phyloP scores from a whole-genome alignment of 2,329 filamentous ascomycete genomes.

The Cladosporium sp. region DNA sequence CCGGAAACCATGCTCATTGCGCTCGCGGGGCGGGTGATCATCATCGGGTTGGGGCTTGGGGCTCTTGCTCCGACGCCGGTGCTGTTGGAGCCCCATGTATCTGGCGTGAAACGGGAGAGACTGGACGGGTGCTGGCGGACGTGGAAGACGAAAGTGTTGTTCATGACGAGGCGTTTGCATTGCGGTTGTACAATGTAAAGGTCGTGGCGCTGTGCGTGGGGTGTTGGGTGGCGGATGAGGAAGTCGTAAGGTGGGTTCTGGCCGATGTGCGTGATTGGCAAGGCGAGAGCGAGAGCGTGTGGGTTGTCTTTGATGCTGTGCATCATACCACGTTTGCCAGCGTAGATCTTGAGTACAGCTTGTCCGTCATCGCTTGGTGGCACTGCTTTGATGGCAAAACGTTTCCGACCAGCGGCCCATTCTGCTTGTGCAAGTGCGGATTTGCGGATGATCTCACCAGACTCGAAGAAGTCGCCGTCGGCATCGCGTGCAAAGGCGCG shows the following conservation, averaged over 20 bases:
- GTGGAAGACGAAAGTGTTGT: constrained; percentile 97
- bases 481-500: constrained; percentile 75
- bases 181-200: constrained; percentile 97
- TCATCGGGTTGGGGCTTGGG: constrained; percentile 49
- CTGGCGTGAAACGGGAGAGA: constrained; percentile 43
- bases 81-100: constrained; percentile 37
- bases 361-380: constrained; percentile 89
- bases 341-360: constrained; percentile 85
- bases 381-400: constrained; percentile 89
- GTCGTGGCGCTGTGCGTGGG: constrained; percentile 95
- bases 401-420: constrained; percentile 83
- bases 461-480: constrained; percentile 93
- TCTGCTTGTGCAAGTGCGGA: constrained; percentile 86
- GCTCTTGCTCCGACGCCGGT: constrained; percentile 38
- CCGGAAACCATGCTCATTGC: constrained; percentile 63
- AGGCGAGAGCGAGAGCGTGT: constrained; percentile 80
- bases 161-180: constrained; percentile 80
- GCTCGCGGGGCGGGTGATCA: constrained; percentile 54
- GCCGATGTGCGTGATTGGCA: constrained; percentile 88
- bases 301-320: constrained; percentile 96
- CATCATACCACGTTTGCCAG: constrained; percentile 92
- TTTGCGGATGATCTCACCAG: constrained; percentile 81
- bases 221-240: constrained; percentile 87
- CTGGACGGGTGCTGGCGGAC: constrained; percentile 87
- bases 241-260: constrained; percentile 96